Evolutionary conservation across 108 stramenopile species (phyloP).

Genomic region (Skeletonema grethae): DNA sequence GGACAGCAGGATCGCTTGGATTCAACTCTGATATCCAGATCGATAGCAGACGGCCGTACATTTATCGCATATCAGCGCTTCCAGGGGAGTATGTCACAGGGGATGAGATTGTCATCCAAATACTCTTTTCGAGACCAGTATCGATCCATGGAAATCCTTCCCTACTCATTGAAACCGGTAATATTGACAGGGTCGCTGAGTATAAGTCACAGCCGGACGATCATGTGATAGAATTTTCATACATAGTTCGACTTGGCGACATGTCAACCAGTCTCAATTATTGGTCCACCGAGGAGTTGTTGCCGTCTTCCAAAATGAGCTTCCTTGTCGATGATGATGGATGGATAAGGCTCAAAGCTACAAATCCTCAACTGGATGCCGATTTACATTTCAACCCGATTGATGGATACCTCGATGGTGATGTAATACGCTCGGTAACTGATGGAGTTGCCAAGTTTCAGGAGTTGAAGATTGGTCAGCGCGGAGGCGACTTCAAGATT

Average conservation of each 20-base stretch:
- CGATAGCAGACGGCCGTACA: conserved; percentile 54
- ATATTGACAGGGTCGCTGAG: conserved; percentile 44
- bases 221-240: conserved; percentile 49
- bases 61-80: conserved; percentile 34
- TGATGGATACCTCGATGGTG: conserved; percentile 51
- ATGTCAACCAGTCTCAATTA: conserved; percentile 50
- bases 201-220: conserved; percentile 46
- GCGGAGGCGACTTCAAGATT: conserved; percentile 65
- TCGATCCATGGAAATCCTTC: conserved; percentile 50
- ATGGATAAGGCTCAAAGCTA: conserved; percentile 34
- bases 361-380: conserved; percentile 55
- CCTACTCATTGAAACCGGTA: conserved; percentile 54
- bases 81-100: conserved; percentile 34
- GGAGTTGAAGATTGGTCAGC: conserved; percentile 59
- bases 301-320: conserved; percentile 25
- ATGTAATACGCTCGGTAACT: conserved; percentile 23
- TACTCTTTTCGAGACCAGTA: conserved; percentile 57
- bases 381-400: conserved; percentile 70
- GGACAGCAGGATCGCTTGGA: conserved; percentile 45
- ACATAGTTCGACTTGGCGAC: conserved; percentile 63
- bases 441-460: conserved; percentile 57
- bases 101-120: conserved; percentile 33
- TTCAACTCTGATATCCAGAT: conserved; percentile 42
- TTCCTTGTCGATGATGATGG: conserved; percentile 44
- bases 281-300: conserved; percentile 46